Base-by-base conservation (phyloP, 441 rosid genomes). In the Populus hybrid region DNA sequence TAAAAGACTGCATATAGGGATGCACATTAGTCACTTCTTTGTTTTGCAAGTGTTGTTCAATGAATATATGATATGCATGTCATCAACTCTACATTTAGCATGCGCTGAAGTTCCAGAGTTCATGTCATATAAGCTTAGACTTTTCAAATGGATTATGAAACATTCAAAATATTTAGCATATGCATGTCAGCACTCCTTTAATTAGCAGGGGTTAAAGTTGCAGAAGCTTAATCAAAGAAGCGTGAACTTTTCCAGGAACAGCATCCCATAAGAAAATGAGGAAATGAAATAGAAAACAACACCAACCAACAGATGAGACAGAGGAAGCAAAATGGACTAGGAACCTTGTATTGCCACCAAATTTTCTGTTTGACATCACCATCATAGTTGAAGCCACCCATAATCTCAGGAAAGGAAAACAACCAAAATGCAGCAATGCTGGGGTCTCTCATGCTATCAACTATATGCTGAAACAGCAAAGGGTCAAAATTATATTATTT, bases 391-490 rank as follows among this genome's bases (percentile, higher is more conserved):
- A 93, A 88, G 45, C 97, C 92, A 77, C 99, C 99, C 77, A 90
- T 82, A 71, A 93, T 79, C 80, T 92, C 97, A 75, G 99, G 99
- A 74, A 92, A 80, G 78, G 97, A 87, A 80, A 95, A 86, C 87
- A 93, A 85, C 97, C 98, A 93, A 88, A 95, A 95, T 70, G 93
- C 92, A 83, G 98, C 99, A 72, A 95, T 95, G 86, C 94, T 92
- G 66, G 99, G 97, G 82, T 95, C 97, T 79, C 88, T 92, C 98
- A 95, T 93, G 90, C 93, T 92, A 86, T 95, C 93, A 75, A 91
- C 89, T 68, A 95, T 93, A 82, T 93, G 98, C 98, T 95, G 94
- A 84, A 88, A 86, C 61, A 69, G 73, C 9, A 71, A 82, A 82
- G 21, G 40, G 69, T 70, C 23, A 66, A 68, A n/a, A 75, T 69